Base-by-base conservation (phyloP, 352 stramenopile species). In the Globisporangium mamillatum region DNA sequence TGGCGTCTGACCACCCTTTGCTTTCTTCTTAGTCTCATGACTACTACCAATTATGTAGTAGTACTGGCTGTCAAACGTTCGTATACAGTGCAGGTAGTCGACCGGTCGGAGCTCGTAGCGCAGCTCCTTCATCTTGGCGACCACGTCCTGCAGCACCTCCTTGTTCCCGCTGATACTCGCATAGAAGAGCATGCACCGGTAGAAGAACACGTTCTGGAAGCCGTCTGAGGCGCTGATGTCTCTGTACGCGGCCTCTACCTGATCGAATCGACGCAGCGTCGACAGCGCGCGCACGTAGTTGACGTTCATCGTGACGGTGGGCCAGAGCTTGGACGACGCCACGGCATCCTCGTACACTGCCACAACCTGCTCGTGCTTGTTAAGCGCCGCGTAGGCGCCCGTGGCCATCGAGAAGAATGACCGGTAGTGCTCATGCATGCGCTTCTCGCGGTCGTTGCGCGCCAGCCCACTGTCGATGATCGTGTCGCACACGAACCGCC, bases 191-290 rank as follows among this genome's bases (percentile, higher is more conserved):
- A 59, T 50, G 34, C 32, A 56, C 24, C 66, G 66, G 60, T 71
- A 71, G 59, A 71, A 71, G 20, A 62, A 71, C 4, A 71, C n/a
- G 50, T 71, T 71, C 57, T 69, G 64, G 55, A 64, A 41, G 29
- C 64, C 64, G 55, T 69, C 64, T 4, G 55, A 9, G 10, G 55
- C 29, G 25, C 29, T 63, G 44, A 69, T 69, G 24, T 38, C 12
- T 16, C 10, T 36, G 41, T 64, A 69, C 12, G 59, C 57, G 18
- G 32, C 20, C 34, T 36, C 66, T 5, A 44, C 59, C 8, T 54
- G 44, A 0, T 71, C 58, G 36, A 38, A 68, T 3, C 52, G 25
- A 4, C 29, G 46, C 58, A 71, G 58, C 24, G 36, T 55, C 32
- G 60, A 25, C 18, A 71, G 66, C 34, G 66, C 66, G 46, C 60